A percentile compares a stretch with the other conserved stretches of the same genome.
phyloP scores from a whole-genome alignment of 2,329 filamentous ascomycete genomes.

The Thielaviopsis euricoi region DNA sequence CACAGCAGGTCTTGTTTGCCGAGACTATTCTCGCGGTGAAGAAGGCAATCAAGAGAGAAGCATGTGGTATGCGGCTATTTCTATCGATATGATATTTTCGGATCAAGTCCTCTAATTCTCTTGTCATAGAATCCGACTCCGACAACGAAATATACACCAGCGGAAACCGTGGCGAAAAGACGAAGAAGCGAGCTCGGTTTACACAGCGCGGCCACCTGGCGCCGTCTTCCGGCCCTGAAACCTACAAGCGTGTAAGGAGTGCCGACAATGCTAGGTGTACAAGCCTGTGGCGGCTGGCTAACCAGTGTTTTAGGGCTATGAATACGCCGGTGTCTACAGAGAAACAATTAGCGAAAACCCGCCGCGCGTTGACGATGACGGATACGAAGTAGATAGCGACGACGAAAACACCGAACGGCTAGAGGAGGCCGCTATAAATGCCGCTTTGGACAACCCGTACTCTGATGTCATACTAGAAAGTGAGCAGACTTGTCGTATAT shows the following conservation, averaged over 20 bases:
- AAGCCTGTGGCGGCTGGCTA: not conserved
- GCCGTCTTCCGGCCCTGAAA: constrained; percentile 45
- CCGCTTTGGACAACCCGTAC: constrained; percentile 60
- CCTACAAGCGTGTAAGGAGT: constrained; percentile 50
- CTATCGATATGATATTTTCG: not conserved
- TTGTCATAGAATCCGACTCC: constrained; percentile 52
- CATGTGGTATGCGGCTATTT: constrained; percentile 31
- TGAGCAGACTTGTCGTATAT: constrained; percentile 24
- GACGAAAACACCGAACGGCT: constrained; percentile 51
- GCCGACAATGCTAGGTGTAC: not conserved
- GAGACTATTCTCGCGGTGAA: constrained; percentile 54
- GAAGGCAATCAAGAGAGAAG: constrained; percentile 47
- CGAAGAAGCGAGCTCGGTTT: constrained; percentile 59
- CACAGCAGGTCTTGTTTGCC: constrained; percentile 44
- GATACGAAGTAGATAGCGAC: constrained; percentile 58
- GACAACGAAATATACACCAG: constrained; percentile 54
- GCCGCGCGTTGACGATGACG: constrained; percentile 57
- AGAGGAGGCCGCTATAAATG: constrained; percentile 41
- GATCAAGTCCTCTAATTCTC: not conserved
- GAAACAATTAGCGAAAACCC: constrained; percentile 61
- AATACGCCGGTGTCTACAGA: constrained; percentile 57
- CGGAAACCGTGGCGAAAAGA: constrained; percentile 63
- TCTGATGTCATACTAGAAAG: constrained; percentile 54
- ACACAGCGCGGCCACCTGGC: constrained; percentile 54
- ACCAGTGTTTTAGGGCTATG: constrained; percentile 37